Percentiles rank a stretch among this genome's conserved stretches.
These are phyloP conservation scores for Phyllosticta citriasiana DNA, from an alignment of 2,329 filamentous ascomycete species.

Conservation along the genomic window DNA sequence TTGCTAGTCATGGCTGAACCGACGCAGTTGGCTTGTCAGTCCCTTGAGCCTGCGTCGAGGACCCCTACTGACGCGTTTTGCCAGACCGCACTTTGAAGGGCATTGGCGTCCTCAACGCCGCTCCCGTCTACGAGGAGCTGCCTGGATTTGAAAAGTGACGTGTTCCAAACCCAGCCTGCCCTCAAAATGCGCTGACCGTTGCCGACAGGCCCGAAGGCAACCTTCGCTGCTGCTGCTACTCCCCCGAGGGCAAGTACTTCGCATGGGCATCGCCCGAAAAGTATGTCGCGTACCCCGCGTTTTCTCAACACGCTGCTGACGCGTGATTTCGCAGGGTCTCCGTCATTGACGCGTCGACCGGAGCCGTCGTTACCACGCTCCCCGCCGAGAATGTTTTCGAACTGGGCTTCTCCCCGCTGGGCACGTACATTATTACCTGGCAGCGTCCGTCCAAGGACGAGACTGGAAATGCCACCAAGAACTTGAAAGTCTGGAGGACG, in stretches of 20 bases:
- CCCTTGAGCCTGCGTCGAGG: constrained; percentile 3
- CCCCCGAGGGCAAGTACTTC: constrained; percentile 90
- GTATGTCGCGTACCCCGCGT: constrained; percentile 29
- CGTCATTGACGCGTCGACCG: constrained; percentile 71
- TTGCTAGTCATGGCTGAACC: constrained; percentile 88
- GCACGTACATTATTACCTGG: constrained; percentile 93
- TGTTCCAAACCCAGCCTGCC: constrained; percentile 5
- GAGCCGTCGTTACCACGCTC: constrained; percentile 63
- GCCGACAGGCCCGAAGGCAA: constrained; percentile 71
- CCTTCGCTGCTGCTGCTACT: constrained; percentile 90
- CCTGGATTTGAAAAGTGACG: constrained; percentile 59
- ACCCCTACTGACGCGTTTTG: constrained; percentile 1
- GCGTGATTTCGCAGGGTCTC: constrained; percentile 48
- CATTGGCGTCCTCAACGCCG: constrained; percentile 87
- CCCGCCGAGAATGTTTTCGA: constrained; percentile 82
- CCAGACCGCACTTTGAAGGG: constrained; percentile 86
- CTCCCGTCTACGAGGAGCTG: constrained; percentile 76
- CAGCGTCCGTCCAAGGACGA: constrained; percentile 90
- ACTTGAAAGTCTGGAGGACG: constrained; percentile 92
- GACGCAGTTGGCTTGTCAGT: constrained; percentile 80
- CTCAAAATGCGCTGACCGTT: constrained; percentile 4
- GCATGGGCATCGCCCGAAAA: constrained; percentile 82
- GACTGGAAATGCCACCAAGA: constrained; percentile 86
- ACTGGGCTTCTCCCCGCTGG: constrained; percentile 83
- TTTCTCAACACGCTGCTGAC: neutral